These are phyloP conservation scores for Quercus lobata DNA, from an alignment of 331 rosid genomes.

Conservation along the genomic window DNA sequence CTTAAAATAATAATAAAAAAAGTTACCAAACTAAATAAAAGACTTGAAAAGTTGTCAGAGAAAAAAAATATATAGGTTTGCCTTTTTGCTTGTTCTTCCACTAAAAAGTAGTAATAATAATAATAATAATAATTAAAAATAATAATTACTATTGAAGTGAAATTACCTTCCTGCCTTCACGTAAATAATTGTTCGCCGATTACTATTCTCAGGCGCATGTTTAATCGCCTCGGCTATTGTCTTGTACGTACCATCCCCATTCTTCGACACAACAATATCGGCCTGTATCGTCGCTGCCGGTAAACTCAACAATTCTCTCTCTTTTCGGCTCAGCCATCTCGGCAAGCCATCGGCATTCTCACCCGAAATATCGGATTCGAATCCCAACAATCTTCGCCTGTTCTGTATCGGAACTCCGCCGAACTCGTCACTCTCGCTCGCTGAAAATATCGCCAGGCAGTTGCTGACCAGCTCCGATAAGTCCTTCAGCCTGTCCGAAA, in stretches of 20 bases:
- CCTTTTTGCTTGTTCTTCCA: not conserved
- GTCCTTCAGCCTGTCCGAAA: conserved; percentile 42
- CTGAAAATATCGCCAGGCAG: conserved; percentile 69
- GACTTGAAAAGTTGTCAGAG: conserved; percentile 4
- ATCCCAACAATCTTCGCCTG: conserved; percentile 47
- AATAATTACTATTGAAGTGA: not conserved
- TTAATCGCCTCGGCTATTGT: conserved; percentile 79
- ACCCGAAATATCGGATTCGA: not conserved
- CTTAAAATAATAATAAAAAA: not conserved
- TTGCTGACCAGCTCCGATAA: conserved; percentile 72
- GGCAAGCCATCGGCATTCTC: conserved; percentile 50
- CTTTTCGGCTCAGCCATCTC: conserved; percentile 53
- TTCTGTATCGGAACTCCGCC: conserved; percentile 80
- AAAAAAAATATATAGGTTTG: not conserved
- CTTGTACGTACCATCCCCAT: conserved; percentile 60
- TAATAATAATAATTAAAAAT: too few relatives aligned
- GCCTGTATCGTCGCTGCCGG: conserved; percentile 63
- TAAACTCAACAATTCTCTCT: conserved; percentile 50
- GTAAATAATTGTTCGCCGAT: conserved; percentile 55
- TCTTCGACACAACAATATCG: conserved; percentile 56
- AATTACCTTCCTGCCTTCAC: conserved; percentile 90
- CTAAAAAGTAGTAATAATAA: too few relatives aligned
- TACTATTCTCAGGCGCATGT: conserved; percentile 53
- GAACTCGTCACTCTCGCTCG: conserved; percentile 37
- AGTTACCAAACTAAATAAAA: not conserved